Evolutionary conservation across 805 yeast species (phyloP).

Genomic region (Starmerella vaccinii): DNA sequence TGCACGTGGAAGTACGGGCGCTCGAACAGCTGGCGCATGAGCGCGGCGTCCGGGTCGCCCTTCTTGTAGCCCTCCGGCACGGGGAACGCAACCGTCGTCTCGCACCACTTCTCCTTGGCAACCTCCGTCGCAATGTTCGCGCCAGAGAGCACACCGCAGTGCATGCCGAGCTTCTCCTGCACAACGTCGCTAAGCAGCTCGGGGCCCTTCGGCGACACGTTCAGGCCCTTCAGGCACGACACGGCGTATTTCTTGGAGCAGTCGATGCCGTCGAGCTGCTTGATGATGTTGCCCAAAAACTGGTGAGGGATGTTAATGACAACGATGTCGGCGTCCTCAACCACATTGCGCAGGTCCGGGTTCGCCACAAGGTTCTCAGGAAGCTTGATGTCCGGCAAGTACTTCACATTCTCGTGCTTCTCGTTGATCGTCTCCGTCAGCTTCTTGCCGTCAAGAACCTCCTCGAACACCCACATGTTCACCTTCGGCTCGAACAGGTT

Average conservation of each 20-base stretch:
- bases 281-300: conserved; percentile 67
- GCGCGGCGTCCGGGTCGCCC: conserved; percentile 64
- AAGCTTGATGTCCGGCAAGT: conserved; percentile 76
- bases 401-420: conserved; percentile 86
- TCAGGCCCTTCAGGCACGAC: conserved; percentile 92
- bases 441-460: conserved; percentile 58
- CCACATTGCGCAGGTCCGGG: conserved; percentile 71
- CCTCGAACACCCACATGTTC: conserved; percentile 96
- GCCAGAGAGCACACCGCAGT: conserved; percentile 94
- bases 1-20: conserved; percentile 96
- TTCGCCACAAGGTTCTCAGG: conserved; percentile 83
- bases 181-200: conserved; percentile 71
- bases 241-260: conserved; percentile 69
- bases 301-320: conserved; percentile 97
- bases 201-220: conserved; percentile 76
- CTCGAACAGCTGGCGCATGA: conserved; percentile 79
- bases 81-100: conserved; percentile 90
- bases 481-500: conserved; percentile 62
- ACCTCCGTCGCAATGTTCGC: conserved; percentile 97
- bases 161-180: conserved; percentile 67
- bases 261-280: conserved; percentile 67
- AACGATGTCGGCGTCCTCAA: conserved; percentile 69
- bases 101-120: conserved; percentile 92
- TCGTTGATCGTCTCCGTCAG: conserved; percentile 85
- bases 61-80: conserved; percentile 55